Evolutionary conservation across 139 green algal species (phyloP).

Genomic region (Chlorella vulgaris): DNA sequence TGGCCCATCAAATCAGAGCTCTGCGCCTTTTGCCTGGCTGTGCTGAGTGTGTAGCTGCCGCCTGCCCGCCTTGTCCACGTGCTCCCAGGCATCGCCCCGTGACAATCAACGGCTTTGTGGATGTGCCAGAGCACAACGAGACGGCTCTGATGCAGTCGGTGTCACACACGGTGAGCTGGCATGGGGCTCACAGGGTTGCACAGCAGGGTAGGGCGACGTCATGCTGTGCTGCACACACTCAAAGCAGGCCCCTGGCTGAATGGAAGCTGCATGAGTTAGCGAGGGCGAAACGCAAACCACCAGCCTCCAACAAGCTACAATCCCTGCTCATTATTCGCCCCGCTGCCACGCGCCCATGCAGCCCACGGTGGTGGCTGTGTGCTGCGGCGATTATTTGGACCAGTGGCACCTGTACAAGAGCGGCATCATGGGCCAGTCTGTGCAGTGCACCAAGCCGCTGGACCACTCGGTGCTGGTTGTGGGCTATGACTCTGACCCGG

Average conservation of each 20-base stretch:
- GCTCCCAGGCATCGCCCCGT: not conserved
- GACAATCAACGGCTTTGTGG: conserved; percentile 13
- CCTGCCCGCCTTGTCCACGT: not conserved
- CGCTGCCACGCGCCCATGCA: not conserved
- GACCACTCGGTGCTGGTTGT: conserved; percentile 47
- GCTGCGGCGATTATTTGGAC: conserved; percentile 39
- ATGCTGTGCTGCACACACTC: too few relatives aligned
- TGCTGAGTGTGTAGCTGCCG: too few relatives aligned
- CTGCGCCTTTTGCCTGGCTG: too few relatives aligned
- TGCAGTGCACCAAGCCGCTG: conserved; percentile 34
- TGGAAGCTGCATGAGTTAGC: too few relatives aligned
- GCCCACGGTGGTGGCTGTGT: conserved; percentile 25
- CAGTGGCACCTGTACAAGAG: conserved; percentile 25
- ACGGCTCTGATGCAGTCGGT: conserved; percentile 32
- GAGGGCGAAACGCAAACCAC: too few relatives aligned
- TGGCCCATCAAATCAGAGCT: too few relatives aligned
- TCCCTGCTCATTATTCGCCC: too few relatives aligned
- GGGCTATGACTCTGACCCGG: conserved; percentile 33
- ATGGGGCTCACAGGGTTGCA: too few relatives aligned
- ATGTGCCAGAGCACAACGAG: conserved; percentile 26
- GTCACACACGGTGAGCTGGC: conserved; percentile 8
- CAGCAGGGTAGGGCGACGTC: too few relatives aligned
- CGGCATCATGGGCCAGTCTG: conserved; percentile 23
- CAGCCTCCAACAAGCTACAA: too few relatives aligned
- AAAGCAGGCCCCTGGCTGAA: too few relatives aligned